Evolutionary conservation across 495 filamentous ascomycete genomes (phyloP), one percentile per base, ranked within the genome.

Genomic region (Aspergillus homomorphus): DNA sequence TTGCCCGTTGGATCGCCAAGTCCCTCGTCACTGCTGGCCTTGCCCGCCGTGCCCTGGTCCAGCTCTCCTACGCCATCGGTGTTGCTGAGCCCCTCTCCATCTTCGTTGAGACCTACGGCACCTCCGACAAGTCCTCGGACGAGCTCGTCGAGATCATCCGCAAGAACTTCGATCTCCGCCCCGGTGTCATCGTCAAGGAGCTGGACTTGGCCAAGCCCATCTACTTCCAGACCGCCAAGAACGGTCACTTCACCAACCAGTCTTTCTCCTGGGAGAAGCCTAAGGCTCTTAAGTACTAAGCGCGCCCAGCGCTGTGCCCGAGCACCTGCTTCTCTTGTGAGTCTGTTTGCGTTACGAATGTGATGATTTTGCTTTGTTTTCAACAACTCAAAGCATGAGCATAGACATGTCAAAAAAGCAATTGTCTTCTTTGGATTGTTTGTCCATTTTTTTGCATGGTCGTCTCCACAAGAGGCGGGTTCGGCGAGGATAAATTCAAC

Each of bases 201-300:
- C 89, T 98, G 53, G 87, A 98, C 75, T 84, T 98, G 57, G 84
- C 87, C 72, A 90, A 91, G 80, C 94, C 94, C 63, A 96, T 98
- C 84, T 98, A 98, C 87, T 86, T 84, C 86, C 83, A 92, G 82
- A 98, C 94, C 26, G 94, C 94, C 70, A 96, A 96, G 89, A 97
- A 98, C 77, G 94, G 93, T 67, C 94, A 98, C 85, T 98, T 98
- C 82, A 96, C 93, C 77, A 94, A 96, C 89, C 94, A 96, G 84
- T 80, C 80, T 72, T 98, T 97, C 86, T 82, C 80, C 75, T 98
- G 94, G 94, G 94, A 98, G 88, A 86, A 96, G 83, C 93, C 94
- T 66, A 96, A 96, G 90, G 70, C 80, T 62, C 88, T 98, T 68
- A 90, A 88, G 79, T 85, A 88, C 76, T 98, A 96, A 82, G 65